Evolutionary conservation across 1,139 yeast species (phyloP), one percentile per base, ranked within the genome.

Genomic region (Hanseniaspora sp.): DNA sequence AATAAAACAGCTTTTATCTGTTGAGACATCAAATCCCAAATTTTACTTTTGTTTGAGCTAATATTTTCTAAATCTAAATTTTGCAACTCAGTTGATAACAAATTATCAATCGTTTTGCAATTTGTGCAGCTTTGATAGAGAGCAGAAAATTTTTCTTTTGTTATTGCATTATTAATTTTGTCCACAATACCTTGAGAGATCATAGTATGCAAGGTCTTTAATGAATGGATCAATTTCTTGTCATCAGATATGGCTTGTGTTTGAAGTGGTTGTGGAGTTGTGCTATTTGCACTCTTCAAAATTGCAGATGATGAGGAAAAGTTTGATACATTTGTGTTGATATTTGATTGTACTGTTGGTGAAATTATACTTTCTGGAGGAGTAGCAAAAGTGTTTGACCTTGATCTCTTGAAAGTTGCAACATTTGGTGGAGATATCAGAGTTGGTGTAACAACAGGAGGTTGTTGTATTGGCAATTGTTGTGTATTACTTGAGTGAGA

Each of bases 21-120:
- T n/a, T 51, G 46, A 2, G 54, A 51, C 40, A 88, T 83, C 62
- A 86, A 94, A 61, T 90, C 97, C 81, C 95, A 90, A 57, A 92
- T 82, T 60, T 74, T 74, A 58, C 84, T 80, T 38, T 84, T 37
- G 15, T 44, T 47, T 7, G 9, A 15, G 1, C 7, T 23, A 12
- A 35, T 83, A n/a, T 66, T 69, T n/a, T 77, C 46, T 43, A 30
- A 6, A 23, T 43, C 46, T 8, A 30, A 15, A n/a, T 7, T 28
- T 7, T 39, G 34, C 17, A 51, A 31, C 30, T 51, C 54, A 2
- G 29, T 23, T 12, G 18, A 38, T 35, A 51, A 28, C 15, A 51
- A 7, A 12, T 6, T 9, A 34, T 51, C 54, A 7, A 44, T 44
- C 13, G 30, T 51, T 29, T 51, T 43, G 39, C 54, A 51, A 15